Conservation (phyloP, 768 basidiomycete genomes). For the Gymnopilus dilepis region DNA sequence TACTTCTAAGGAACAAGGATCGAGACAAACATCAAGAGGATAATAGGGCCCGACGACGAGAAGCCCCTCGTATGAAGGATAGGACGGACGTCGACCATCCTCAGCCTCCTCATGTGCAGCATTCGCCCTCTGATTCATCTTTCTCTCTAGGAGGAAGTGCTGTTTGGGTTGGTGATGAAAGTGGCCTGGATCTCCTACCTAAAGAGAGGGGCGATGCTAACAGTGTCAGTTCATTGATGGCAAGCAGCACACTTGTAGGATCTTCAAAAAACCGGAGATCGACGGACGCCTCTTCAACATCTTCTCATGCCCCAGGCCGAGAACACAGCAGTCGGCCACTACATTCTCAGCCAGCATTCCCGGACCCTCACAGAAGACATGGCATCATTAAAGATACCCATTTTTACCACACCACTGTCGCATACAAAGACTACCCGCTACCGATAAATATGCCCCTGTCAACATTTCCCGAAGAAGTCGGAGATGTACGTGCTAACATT, state of each 20-base stretch:
- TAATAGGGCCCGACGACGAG: constrained; percentile 40
- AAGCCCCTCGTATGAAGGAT: constrained; percentile 31
- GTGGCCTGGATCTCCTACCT: constrained; percentile 52
- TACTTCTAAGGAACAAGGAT: constrained; percentile 51
- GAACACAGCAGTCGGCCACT: constrained; percentile 45
- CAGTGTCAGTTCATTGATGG: constrained; percentile 46
- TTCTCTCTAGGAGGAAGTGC: constrained; percentile 82
- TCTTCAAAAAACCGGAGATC: constrained; percentile 61
- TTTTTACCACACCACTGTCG: constrained; percentile 86
- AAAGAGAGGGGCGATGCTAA: constrained; percentile 48
- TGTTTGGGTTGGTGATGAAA: constrained; percentile 86
- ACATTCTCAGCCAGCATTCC: constrained; percentile 44
- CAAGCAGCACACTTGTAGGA: constrained; percentile 44
- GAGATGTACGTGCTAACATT: constrained; percentile 68
- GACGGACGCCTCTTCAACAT: constrained; percentile 76
- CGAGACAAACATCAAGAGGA: constrained; percentile 37
- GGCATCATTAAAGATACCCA: constrained; percentile 85
- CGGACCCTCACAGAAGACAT: constrained; percentile 53
- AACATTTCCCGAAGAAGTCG: constrained; percentile 93
- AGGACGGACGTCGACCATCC: constrained; percentile 43
- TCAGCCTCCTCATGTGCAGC: constrained; percentile 37
- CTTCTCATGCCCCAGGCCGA: constrained; percentile 56
- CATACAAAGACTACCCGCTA: constrained; percentile 80
- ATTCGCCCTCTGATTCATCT: constrained; percentile 73
- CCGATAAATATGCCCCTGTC: constrained; percentile 92